Conservation (phyloP, 2,329 filamentous ascomycete species). For the Cladosporium colombiae region DNA sequence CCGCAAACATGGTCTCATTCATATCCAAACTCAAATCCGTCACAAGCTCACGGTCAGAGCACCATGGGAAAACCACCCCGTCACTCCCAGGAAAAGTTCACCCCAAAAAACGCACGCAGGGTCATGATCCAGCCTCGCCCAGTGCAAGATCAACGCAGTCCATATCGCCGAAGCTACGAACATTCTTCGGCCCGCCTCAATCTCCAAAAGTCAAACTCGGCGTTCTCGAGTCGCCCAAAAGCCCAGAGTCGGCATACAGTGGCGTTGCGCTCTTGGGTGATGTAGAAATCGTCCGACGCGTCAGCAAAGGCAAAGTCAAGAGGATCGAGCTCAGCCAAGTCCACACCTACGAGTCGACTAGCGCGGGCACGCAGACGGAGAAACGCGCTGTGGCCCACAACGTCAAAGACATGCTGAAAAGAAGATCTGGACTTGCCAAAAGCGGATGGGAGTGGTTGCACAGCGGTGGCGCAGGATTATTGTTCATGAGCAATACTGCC, state of each 20-base stretch:
- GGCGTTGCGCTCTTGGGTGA: conserved; percentile 4
- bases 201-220: neutral
- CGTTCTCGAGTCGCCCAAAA: conserved; percentile 7
- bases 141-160: neutral
- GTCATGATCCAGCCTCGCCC: neutral
- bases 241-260: neutral
- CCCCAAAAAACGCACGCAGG: neutral
- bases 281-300: conserved; percentile 1
- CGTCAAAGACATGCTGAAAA: neutral
- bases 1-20: neutral
- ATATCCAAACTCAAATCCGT: conserved; percentile 4
- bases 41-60: neutral
- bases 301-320: conserved; percentile 15
- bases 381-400: neutral
- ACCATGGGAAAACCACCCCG: neutral
- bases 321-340: neutral
- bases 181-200: conserved; percentile 8
- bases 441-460: conserved; percentile 13
- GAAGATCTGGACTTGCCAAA: neutral
- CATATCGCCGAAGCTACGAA: conserved; percentile 15
- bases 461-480: conserved; percentile 1
- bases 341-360: neutral
- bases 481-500: neutral
- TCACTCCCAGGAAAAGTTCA: neutral
- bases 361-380: conserved; percentile 10